These are phyloP conservation scores for Sporodiniella umbellata DNA, from an alignment of 371 early-diverging fungal genomes.

Conservation along the genomic window DNA sequence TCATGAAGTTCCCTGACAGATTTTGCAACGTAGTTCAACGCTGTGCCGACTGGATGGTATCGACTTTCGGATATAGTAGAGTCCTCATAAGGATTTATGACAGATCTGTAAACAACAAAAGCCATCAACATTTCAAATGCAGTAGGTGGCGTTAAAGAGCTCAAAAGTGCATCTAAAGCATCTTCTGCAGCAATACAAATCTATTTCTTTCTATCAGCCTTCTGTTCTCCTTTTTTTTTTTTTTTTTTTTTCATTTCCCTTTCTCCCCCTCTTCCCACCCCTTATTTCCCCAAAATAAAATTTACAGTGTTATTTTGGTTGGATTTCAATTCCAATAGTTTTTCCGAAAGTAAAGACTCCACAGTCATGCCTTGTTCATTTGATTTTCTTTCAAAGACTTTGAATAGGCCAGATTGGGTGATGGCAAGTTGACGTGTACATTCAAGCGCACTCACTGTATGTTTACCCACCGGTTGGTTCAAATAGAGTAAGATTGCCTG, in stretches of 20 bases:
- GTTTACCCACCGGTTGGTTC: not conserved
- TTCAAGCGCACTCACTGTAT: conserved; percentile 20
- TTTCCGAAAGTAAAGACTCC: conserved; percentile 34
- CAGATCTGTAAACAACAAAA: conserved; percentile 31
- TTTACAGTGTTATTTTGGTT: conserved; percentile 31
- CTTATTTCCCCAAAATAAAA: too few relatives aligned
- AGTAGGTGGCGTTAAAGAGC: conserved; percentile 33
- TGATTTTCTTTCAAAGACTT: conserved; percentile 35
- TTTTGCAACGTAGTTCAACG: conserved; percentile 46
- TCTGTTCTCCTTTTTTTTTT: not conserved
- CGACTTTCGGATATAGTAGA: conserved; percentile 15
- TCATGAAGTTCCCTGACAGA: conserved; percentile 38
- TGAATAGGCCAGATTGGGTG: conserved; percentile 39
- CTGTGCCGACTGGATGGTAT: conserved; percentile 44
- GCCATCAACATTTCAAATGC: conserved; percentile 44
- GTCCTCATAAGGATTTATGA: conserved; percentile 18
- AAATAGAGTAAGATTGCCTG: conserved; percentile 24
- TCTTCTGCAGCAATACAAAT: conserved; percentile 48
- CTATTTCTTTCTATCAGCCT: conserved; percentile 11
- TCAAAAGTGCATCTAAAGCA: conserved; percentile 41
- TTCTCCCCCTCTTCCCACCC: too few relatives aligned
- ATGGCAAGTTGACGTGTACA: conserved; percentile 37
- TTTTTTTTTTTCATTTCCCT: conserved; percentile 4
- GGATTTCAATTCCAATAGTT: conserved; percentile 25
- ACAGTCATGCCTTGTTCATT: conserved; percentile 33